Conservation (phyloP, 345 rosid genomes). For the Eutrema heterophyllum region DNA sequence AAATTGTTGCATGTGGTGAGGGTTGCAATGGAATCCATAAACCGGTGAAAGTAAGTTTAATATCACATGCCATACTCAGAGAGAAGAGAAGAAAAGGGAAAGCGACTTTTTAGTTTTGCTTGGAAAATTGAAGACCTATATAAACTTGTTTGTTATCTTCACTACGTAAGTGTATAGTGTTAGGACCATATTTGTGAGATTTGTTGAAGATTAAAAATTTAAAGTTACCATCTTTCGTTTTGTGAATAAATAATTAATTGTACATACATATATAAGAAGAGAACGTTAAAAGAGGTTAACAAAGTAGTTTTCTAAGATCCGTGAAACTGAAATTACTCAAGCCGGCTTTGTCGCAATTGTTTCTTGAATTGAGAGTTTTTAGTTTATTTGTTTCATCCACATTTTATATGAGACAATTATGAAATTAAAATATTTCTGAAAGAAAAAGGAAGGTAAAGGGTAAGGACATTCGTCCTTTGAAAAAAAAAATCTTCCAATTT, state of each 20-base stretch:
- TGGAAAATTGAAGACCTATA: slow-evolving; percentile 6
- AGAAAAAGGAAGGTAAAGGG: neutral
- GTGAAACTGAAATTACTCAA: neutral
- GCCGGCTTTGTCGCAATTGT: neutral
- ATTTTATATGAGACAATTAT: neutral
- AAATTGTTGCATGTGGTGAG: slow-evolving; percentile 71
- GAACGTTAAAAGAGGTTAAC: neutral
- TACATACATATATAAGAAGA: neutral
- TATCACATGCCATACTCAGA: neutral
- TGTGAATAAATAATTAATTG: neutral
- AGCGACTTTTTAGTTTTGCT: neutral
- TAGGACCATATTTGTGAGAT: slow-evolving; percentile 18
- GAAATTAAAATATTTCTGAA: too few relatives aligned
- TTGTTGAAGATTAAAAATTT: neutral
- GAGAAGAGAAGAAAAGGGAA: neutral
- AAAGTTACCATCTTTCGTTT: slow-evolving; percentile 5
- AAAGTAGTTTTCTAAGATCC: neutral
- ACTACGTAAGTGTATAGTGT: neutral
- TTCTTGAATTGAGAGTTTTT: neutral
- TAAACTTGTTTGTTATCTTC: neutral
- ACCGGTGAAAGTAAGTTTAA: slow-evolving; percentile 34
- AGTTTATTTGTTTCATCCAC: neutral
- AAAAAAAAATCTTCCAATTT: too few relatives aligned
- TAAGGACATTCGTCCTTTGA: too few relatives aligned
- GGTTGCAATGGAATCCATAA: slow-evolving; percentile 73